Evolutionary conservation across 169 alveolate genomes (phyloP).

Genomic region (Cardiosporidium cionae): DNA sequence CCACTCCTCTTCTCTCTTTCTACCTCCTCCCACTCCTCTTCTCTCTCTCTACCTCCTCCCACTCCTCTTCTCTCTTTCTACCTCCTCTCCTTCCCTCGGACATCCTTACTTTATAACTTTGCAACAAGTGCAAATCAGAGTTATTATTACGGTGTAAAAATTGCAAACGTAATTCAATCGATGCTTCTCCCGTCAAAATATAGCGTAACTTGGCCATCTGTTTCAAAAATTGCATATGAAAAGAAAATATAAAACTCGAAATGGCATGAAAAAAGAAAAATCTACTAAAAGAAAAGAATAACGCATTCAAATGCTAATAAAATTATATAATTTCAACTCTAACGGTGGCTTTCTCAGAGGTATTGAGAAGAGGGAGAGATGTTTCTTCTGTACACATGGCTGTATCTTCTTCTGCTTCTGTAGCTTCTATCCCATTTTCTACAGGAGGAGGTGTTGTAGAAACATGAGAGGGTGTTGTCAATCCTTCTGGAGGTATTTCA

Average conservation of each 20-base stretch:
- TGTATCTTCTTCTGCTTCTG: not conserved
- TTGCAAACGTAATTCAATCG: conserved; percentile 8
- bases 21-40: too few species aligned
- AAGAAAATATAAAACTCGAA: too few species aligned
- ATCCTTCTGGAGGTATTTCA: not conserved
- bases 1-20: too few species aligned
- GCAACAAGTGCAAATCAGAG: conserved; percentile 22
- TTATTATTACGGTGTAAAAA: conserved; percentile 10
- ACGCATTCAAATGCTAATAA: too few species aligned
- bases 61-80: too few species aligned
- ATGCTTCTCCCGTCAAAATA: conserved; percentile 16
- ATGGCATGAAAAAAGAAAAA: too few species aligned
- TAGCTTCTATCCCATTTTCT: not conserved
- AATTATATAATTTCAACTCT: too few species aligned
- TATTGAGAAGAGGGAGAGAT: not conserved
- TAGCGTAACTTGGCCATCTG: conserved; percentile 18
- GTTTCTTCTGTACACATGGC: not conserved
- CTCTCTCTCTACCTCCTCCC: too few species aligned
- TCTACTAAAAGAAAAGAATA: too few species aligned
- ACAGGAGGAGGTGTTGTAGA: not conserved
- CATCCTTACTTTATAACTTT: conserved; percentile 4
- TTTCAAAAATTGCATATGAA: not conserved
- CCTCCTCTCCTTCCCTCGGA: too few species aligned
- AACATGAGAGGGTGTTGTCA: not conserved
- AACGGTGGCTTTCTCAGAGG: too few species aligned